phyloP scores from a whole-genome alignment of 345 rosid species.

The Brassica incana region DNA sequence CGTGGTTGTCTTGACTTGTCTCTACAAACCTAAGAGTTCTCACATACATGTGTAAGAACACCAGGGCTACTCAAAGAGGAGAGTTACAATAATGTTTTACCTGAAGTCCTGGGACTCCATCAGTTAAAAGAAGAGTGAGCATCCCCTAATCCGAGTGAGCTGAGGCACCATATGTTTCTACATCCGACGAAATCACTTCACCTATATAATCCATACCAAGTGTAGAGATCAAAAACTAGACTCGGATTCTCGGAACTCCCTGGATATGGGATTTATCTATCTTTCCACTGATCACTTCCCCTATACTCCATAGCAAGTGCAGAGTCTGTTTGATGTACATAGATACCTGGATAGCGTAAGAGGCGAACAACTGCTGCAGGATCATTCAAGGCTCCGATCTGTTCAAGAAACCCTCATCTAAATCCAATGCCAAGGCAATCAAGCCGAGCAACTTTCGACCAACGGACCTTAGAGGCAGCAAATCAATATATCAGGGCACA shows the following conservation, averaged over 20 bases:
- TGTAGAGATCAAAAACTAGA: background rate
- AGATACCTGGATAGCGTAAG: constrained; percentile 78
- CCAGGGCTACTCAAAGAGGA: constrained; percentile 4
- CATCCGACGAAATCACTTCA: constrained; percentile 41
- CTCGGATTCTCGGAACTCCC: background rate
- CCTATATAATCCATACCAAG: constrained; percentile 45
- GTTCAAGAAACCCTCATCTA: constrained; percentile 66
- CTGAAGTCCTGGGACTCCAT: constrained; percentile 93
- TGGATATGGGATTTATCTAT: background rate
- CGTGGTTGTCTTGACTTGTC: constrained; percentile 59
- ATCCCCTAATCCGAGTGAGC: constrained; percentile 93
- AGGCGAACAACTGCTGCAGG: constrained; percentile 61
- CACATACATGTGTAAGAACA: constrained; percentile 7
- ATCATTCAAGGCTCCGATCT: constrained; percentile 57
- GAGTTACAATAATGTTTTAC: constrained; percentile 27
- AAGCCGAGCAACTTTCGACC: constrained; percentile 55
- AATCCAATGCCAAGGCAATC: constrained; percentile 74
- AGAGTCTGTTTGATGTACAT: background rate
- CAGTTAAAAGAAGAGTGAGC: constrained; percentile 71
- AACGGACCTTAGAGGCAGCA: constrained; percentile 49
- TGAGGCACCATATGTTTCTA: constrained; percentile 76
- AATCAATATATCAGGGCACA: constrained; percentile 10
- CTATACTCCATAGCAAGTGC: background rate
- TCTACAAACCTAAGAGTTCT: constrained; percentile 64
- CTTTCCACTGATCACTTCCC: background rate